Percentiles rank a stretch among this genome's conserved stretches.
phyloP scores from a whole-genome alignment of 352 stramenopile genomes.

The Pythium pyrilobum region DNA sequence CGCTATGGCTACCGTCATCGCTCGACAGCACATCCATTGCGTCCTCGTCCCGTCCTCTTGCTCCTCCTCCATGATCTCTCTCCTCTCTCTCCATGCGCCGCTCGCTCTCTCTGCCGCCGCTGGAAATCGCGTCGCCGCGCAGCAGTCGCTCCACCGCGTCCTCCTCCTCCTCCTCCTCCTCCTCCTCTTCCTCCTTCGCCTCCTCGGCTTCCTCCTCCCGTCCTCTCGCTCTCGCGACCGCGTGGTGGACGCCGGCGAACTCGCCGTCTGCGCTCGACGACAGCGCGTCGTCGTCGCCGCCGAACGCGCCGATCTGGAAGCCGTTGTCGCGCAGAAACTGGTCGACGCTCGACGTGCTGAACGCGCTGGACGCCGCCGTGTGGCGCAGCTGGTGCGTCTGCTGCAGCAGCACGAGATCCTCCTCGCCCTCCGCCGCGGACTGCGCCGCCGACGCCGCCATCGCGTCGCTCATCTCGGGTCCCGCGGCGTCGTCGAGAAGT shows the following conservation, averaged over 20 bases:
- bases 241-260: not conserved
- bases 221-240: not conserved
- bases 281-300: slow-evolving; percentile 22
- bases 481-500: too few relatives aligned
- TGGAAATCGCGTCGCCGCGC: not conserved
- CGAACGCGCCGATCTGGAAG: slow-evolving; percentile 42
- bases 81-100: too few relatives aligned
- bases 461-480: too few relatives aligned
- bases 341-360: slow-evolving; percentile 72
- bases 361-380: slow-evolving; percentile 19
- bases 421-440: slow-evolving; percentile 26
- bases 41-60: not conserved
- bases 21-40: slow-evolving; percentile 24
- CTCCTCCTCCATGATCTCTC: too few relatives aligned
- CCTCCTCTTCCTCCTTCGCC: not conserved
- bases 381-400: slow-evolving; percentile 10
- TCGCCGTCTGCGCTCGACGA: slow-evolving; percentile 22
- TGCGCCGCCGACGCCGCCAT: slow-evolving; percentile 16
- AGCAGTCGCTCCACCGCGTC: slow-evolving; percentile 4
- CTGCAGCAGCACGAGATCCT: slow-evolving; percentile 17
- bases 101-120: not conserved
- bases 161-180: not conserved
- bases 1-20: slow-evolving; percentile 24
- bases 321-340: slow-evolving; percentile 76
- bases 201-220: not conserved